These are phyloP conservation scores for Arthrobotrys megalospora DNA, from an alignment of 2,329 filamentous ascomycete genomes.

Conservation along the genomic window DNA sequence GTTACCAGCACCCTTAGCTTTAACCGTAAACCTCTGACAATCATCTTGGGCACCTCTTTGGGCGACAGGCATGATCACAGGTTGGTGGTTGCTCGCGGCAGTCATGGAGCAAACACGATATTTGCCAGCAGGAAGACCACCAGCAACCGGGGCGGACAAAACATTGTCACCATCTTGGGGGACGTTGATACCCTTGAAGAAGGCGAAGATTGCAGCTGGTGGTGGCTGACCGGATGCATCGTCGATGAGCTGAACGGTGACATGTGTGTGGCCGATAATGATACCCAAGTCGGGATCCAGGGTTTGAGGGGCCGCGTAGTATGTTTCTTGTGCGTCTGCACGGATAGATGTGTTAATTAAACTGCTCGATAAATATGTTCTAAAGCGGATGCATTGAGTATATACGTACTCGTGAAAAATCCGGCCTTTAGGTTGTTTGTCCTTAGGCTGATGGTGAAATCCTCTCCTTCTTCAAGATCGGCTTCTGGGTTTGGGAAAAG, in stretches of 20 bases:
- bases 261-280: conserved; percentile 75
- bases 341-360: conserved; percentile 5
- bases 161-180: conserved; percentile 73
- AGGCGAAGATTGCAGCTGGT: conserved; percentile 73
- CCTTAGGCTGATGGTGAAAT: conserved; percentile 73
- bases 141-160: conserved; percentile 72
- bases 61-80: conserved; percentile 77
- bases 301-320: conserved; percentile 75
- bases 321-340: conserved; percentile 72
- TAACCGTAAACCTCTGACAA: conserved; percentile 75
- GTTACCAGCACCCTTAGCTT: conserved; percentile 63
- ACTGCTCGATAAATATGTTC: conserved; percentile 3
- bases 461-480: conserved; percentile 69
- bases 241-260: conserved; percentile 74
- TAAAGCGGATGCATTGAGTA: not conserved
- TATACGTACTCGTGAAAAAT: conserved; percentile 72
- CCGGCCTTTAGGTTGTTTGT: conserved; percentile 73
- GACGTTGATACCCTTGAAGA: conserved; percentile 79
- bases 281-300: conserved; percentile 69
- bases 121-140: conserved; percentile 75
- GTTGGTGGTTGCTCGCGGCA: conserved; percentile 77
- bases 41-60: conserved; percentile 79
- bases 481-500: conserved; percentile 72
- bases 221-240: conserved; percentile 65
- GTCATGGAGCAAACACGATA: conserved; percentile 78